Evolutionary conservation across 495 filamentous ascomycete genomes (phyloP), one percentile per base, ranked within the genome.

Genomic region (Immersiella caudata): DNA sequence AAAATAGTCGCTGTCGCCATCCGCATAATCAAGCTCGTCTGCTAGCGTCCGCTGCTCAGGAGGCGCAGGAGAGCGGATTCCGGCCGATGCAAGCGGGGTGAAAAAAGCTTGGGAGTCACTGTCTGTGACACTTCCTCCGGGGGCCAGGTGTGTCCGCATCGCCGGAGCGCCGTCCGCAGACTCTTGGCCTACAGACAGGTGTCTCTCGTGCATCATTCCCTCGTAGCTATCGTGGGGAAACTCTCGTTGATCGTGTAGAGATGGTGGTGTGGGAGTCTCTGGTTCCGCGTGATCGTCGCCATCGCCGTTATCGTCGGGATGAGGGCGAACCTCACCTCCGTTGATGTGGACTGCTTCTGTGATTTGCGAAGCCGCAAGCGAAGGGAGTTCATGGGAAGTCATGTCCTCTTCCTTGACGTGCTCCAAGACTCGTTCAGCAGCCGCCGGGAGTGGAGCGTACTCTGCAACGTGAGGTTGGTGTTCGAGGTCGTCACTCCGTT

Each of bases 71-170:
- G 69, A 68, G 3, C 33, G 50, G 25, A 68, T 63, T 6, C 62
- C 69, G 0, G 66, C 66, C 11, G 66, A 66, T 7, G 67, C 24
- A 21, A 68, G 46, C 8, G 69, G 69, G 0, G 69, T 71, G 8
- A 68, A 59, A 40, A 69, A 72, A 8, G 33, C 27, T 49, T 65
- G 67, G 21, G 67, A 67, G 16, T 72, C 70, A 29, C 52, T 62
- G 29, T 72, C 70, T 0, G 70, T 63, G 46, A 16, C 27, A 62
- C 46, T 62, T 21, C 26, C 51, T 35, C 29, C 40, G 1, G 52
- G 25, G 20, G 14, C 36, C 7, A 66, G n/a, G 7, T 59, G 52
- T n/a, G 52, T 9, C 52, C 14, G 52, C 7, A 55, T 26, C 1
- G 25, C 24, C 9, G 52, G 52, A 11, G 25, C 6, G 9, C 7